These are phyloP conservation scores for Colletotrichum nymphaeae DNA, from an alignment of 2,329 filamentous ascomycete species.

Conservation along the genomic window DNA sequence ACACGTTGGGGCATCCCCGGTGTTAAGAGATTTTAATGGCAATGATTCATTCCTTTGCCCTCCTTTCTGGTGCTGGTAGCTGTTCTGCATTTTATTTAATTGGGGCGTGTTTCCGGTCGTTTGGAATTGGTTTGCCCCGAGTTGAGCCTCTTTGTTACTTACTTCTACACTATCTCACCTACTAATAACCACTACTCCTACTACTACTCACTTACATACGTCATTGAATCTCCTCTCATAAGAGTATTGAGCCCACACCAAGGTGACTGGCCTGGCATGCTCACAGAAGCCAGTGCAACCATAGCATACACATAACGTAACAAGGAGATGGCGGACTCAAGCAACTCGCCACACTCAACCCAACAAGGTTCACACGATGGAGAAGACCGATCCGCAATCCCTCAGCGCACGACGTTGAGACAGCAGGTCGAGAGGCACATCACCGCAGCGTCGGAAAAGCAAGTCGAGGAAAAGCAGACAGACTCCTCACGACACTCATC, in stretches of 20 bases:
- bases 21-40: neutral
- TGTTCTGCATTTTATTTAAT: neutral
- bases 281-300: neutral
- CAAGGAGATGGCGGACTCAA: neutral
- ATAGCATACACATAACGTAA: neutral
- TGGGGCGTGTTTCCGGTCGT: neutral
- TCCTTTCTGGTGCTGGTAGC: neutral
- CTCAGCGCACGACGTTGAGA: conserved; percentile 13
- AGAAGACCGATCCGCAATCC: neutral
- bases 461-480: neutral
- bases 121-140: neutral
- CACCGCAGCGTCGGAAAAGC: neutral
- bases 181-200: neutral
- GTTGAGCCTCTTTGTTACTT: too few relatives aligned
- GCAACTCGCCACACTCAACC: neutral
- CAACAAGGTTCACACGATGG: neutral
- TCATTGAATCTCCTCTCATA: neutral
- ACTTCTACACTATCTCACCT: neutral
- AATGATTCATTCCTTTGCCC: neutral
- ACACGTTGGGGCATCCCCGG: neutral
- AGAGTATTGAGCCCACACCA: neutral
- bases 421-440: conserved; percentile 17
- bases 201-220: neutral
- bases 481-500: neutral
- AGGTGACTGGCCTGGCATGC: neutral